Evolutionary conservation across 2,329 filamentous ascomycete genomes (phyloP).

Genomic region (Colletotrichum sp.): DNA sequence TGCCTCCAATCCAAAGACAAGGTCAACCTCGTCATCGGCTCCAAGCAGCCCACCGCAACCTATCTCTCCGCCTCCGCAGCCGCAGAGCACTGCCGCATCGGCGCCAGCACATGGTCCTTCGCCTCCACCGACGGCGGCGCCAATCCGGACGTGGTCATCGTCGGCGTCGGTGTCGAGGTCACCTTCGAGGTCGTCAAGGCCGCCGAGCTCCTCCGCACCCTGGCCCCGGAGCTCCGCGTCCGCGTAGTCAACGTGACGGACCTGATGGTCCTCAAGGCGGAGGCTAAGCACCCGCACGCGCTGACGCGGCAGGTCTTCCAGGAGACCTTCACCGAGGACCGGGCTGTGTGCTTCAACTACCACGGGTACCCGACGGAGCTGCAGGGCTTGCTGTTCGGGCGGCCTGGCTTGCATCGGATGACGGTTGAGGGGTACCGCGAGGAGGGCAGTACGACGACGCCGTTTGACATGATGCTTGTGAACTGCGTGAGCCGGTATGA

Average conservation of each 20-base stretch:
- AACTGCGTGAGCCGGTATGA: conserved; percentile 67
- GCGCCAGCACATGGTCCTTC: conserved; percentile 67
- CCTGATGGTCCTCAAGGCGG: conserved; percentile 64
- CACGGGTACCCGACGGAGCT: conserved; percentile 69
- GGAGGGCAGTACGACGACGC: conserved; percentile 71
- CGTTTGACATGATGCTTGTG: conserved; percentile 72
- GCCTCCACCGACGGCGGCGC: conserved; percentile 61
- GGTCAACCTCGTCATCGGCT: conserved; percentile 71
- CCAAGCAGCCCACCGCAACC: conserved; percentile 68
- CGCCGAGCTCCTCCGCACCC: conserved; percentile 56
- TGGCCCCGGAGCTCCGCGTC: conserved; percentile 58
- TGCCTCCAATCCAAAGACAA: conserved; percentile 68
- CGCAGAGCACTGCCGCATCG: conserved; percentile 62
- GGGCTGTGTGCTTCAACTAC: conserved; percentile 68
- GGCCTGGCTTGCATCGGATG: conserved; percentile 55
- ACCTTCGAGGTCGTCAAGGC: conserved; percentile 70
- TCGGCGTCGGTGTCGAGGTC: conserved; percentile 68
- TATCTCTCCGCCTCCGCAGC: conserved; percentile 66
- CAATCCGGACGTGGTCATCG: conserved; percentile 66
- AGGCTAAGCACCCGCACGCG: conserved; percentile 63
- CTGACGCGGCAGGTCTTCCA: conserved; percentile 57
- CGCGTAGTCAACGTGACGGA: conserved; percentile 72
- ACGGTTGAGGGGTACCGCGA: conserved; percentile 66
- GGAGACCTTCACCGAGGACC: conserved; percentile 61
- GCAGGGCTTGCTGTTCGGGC: conserved; percentile 65